Percentiles rank a stretch among this genome's conserved stretches.
Conservation (phyloP, 768 basidiomycete species). For the Cantharellus anzutake region DNA sequence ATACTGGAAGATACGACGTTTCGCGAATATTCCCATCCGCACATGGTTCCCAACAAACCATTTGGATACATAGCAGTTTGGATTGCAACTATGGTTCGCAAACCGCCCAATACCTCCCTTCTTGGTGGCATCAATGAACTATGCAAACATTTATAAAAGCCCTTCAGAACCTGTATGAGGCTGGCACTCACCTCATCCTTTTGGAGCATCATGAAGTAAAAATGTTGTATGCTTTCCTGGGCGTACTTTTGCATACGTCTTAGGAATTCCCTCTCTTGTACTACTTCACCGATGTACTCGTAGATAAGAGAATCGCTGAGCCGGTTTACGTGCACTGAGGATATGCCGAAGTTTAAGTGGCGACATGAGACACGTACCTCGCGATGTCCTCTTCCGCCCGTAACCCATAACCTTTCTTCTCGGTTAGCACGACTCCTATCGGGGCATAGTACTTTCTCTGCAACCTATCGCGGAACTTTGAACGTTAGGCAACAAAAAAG, state of each 20-base stretch:
- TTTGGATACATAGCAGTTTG: slow-evolving; percentile 95
- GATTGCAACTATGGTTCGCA: slow-evolving; percentile 93
- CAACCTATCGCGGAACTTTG: slow-evolving; percentile 34
- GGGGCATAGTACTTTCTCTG: slow-evolving; percentile 67
- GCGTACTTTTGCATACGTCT: slow-evolving; percentile 91
- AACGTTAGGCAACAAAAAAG: background rate
- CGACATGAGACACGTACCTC: slow-evolving; percentile 17
- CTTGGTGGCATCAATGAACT: slow-evolving; percentile 98
- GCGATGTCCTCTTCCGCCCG: slow-evolving; percentile 37
- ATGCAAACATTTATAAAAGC: background rate
- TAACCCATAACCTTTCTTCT: slow-evolving; percentile 90
- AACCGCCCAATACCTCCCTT: slow-evolving; percentile 93
- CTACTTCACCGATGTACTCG: slow-evolving; percentile 95
- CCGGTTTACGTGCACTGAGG: background rate
- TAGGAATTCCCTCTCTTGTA: slow-evolving; percentile 68
- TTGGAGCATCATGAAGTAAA: slow-evolving; percentile 99
- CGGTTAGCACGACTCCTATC: slow-evolving; percentile 81
- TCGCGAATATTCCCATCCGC: slow-evolving; percentile 98
- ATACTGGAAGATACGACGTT: slow-evolving; percentile 47
- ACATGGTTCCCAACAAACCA: slow-evolving; percentile 84
- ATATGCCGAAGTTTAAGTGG: background rate
- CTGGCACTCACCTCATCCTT: slow-evolving; percentile 64
- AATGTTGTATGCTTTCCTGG: slow-evolving; percentile 82
- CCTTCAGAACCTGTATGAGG: background rate
- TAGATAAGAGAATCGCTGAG: slow-evolving; percentile 73